Conservation (phyloP, 2,329 filamentous ascomycete genomes). For the Ascocoryne sarcoides region DNA sequence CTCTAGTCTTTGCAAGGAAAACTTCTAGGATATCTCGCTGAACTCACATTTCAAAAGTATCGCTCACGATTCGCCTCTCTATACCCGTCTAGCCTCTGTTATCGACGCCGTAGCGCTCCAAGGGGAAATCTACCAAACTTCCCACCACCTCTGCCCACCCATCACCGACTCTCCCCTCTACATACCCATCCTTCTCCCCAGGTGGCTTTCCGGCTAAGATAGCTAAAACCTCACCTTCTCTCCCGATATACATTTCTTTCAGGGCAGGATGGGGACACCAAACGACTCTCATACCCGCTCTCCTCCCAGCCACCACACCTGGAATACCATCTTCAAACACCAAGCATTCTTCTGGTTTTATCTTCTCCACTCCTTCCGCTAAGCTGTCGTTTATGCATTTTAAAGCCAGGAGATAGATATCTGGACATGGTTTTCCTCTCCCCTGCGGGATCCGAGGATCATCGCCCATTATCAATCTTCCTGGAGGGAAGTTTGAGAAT, state of each 20-base stretch:
- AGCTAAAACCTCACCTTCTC: constrained; percentile 75
- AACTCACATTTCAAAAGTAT: too few species aligned
- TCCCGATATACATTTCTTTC: constrained; percentile 63
- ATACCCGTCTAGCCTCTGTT: too few species aligned
- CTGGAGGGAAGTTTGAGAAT: constrained; percentile 54
- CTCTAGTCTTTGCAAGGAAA: too few species aligned
- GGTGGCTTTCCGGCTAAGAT: constrained; percentile 69
- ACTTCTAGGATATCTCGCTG: not conserved
- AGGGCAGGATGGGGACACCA: constrained; percentile 83
- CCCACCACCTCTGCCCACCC: constrained; percentile 50
- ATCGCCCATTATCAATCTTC: constrained; percentile 72
- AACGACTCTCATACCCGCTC: constrained; percentile 88
- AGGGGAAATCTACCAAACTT: constrained; percentile 33
- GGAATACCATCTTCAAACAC: constrained; percentile 95
- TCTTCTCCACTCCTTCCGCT: constrained; percentile 48
- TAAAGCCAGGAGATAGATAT: constrained; percentile 86
- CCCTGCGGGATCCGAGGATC: constrained; percentile 68
- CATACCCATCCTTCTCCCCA: constrained; percentile 7
- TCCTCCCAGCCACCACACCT: constrained; percentile 79
- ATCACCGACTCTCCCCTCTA: constrained; percentile 46
- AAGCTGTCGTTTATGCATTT: constrained; percentile 73
- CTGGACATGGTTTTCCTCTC: constrained; percentile 82
- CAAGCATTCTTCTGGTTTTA: constrained; percentile 78
- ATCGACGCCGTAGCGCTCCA: not conserved
- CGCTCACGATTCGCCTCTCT: too few species aligned